Conservation (phyloP, 2,329 filamentous ascomycete genomes). For the Parascedosporium putredinis region DNA sequence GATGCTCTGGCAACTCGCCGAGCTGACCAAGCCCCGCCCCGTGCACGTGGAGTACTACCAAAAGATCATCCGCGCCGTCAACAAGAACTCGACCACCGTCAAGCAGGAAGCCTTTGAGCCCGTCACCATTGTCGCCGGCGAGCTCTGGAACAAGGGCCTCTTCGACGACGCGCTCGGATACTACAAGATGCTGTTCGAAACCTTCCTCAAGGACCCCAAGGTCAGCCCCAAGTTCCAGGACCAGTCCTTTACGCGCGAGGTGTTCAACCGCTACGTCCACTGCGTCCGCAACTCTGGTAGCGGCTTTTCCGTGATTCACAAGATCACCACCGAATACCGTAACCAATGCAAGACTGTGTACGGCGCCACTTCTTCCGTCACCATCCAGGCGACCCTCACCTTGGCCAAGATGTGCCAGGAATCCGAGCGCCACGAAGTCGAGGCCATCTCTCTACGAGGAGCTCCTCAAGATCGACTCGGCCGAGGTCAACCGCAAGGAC, state of each 20-base stretch:
- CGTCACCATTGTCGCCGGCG: slow-evolving; percentile 23
- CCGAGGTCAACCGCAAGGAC: slow-evolving; percentile 22
- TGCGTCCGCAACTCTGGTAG: slow-evolving; percentile 23
- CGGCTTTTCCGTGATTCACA: slow-evolving; percentile 21
- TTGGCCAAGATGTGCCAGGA: slow-evolving; percentile 27
- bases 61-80: slow-evolving; percentile 24
- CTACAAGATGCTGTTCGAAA: slow-evolving; percentile 24
- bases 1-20: slow-evolving; percentile 23
- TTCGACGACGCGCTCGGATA: slow-evolving; percentile 25
- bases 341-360: slow-evolving; percentile 23
- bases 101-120: slow-evolving; percentile 27
- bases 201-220: slow-evolving; percentile 23
- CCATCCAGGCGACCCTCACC: slow-evolving; percentile 22
- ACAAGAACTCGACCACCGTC: slow-evolving; percentile 23
- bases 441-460: slow-evolving; percentile 27
- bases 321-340: slow-evolving; percentile 23
- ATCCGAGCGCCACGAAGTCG: slow-evolving; percentile 22
- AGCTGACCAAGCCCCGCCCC: slow-evolving; percentile 23
- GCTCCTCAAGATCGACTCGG: slow-evolving; percentile 21
- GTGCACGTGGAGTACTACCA: slow-evolving; percentile 27
- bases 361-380: slow-evolving; percentile 23
- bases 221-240: slow-evolving; percentile 22
- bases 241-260: slow-evolving; percentile 19
- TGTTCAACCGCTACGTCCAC: slow-evolving; percentile 24
- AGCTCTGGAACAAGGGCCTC: slow-evolving; percentile 25